Conservation (phyloP, 371 early-diverging fungal species). For the Rhizopus stolonifer region DNA sequence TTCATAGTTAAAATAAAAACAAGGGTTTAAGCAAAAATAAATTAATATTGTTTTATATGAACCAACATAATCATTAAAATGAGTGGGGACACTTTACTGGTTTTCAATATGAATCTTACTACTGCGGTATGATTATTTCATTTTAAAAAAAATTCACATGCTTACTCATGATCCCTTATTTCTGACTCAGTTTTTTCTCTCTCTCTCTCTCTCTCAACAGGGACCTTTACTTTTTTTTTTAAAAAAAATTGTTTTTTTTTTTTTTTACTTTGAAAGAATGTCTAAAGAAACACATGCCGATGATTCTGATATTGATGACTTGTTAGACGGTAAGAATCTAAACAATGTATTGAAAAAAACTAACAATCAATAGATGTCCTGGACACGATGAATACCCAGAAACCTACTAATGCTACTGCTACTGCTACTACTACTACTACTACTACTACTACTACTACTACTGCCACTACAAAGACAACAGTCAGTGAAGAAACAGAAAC, state of each 20-base stretch:
- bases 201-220: neutral
- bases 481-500: conserved; percentile 25
- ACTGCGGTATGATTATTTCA: too few species aligned
- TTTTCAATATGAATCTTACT: too few species aligned
- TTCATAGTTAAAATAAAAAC: too few species aligned
- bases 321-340: conserved; percentile 53
- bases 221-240: too few species aligned
- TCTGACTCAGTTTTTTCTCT: neutral
- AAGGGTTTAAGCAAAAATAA: too few species aligned
- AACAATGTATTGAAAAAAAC: neutral
- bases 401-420: too few species aligned
- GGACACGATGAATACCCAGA: conserved; percentile 39
- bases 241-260: neutral
- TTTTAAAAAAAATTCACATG: conserved; percentile 2
- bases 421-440: too few species aligned
- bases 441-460: too few species aligned
- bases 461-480: conserved; percentile 10
- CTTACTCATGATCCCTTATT: neutral
- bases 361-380: conserved; percentile 43
- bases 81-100: too few species aligned
- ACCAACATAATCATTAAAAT: too few species aligned
- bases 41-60: too few species aligned
- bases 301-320: conserved; percentile 63
- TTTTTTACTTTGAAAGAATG: conserved; percentile 4
- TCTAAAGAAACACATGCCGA: conserved; percentile 34